A percentile compares a stretch with the other conserved stretches of the same genome.
Conservation (phyloP, 495 filamentous ascomycete species). For the Talaromyces liani region DNA sequence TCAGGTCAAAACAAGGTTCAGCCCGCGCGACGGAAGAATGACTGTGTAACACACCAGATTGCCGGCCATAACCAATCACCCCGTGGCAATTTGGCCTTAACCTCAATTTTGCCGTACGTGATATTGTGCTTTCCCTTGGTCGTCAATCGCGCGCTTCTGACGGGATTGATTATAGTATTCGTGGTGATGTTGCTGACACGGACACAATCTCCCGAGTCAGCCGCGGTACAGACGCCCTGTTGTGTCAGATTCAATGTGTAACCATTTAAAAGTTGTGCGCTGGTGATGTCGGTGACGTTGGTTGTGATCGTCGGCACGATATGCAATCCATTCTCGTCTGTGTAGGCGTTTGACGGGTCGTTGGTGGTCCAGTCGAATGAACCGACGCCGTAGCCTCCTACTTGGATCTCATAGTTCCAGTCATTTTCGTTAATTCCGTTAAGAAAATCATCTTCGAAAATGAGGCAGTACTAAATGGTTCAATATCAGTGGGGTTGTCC, state of each 20-base stretch:
- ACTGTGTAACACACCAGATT: slow-evolving; percentile 44
- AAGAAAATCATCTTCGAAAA: slow-evolving; percentile 62
- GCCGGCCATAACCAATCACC: slow-evolving; percentile 87
- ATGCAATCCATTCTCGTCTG: slow-evolving; percentile 30
- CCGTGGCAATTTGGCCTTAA: slow-evolving; percentile 62
- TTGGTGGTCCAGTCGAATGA: slow-evolving; percentile 68
- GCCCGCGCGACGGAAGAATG: not conserved
- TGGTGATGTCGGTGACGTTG: slow-evolving; percentile 25
- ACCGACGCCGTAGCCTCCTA: slow-evolving; percentile 72
- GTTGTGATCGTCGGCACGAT: slow-evolving; percentile 40
- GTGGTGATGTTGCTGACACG: slow-evolving; percentile 59
- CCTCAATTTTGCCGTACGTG: slow-evolving; percentile 74
- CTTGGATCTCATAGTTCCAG: slow-evolving; percentile 66
- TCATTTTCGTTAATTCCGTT: slow-evolving; percentile 50
- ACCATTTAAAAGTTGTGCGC: slow-evolving; percentile 40
- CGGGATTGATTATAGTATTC: slow-evolving; percentile 66
- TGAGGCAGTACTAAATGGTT: slow-evolving; percentile 49
- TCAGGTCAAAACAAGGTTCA: not conserved
- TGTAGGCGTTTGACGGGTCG: slow-evolving; percentile 32
- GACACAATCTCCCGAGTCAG: slow-evolving; percentile 46
- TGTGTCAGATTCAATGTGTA: slow-evolving; percentile 54
- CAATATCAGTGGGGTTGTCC: not conserved
- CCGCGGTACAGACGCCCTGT: slow-evolving; percentile 57
- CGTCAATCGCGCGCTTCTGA: slow-evolving; percentile 67
- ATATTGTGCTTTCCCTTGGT: slow-evolving; percentile 59